Conservation (phyloP, 2,329 filamentous ascomycete genomes). For the Nannizziopsis barbatae region DNA sequence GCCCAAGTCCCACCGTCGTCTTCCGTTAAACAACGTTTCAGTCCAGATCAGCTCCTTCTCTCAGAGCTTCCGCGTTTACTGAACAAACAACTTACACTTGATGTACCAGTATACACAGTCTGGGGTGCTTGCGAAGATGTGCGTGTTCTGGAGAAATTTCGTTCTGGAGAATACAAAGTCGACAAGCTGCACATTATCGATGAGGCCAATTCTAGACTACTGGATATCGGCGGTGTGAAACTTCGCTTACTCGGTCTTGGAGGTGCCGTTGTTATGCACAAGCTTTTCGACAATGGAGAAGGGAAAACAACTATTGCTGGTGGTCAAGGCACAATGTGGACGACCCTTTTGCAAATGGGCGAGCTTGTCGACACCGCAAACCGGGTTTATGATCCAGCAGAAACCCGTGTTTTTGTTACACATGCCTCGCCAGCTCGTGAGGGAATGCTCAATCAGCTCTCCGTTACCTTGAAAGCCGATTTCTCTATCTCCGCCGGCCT, state of each 20-base stretch:
- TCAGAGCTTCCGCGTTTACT: slow-evolving; percentile 87
- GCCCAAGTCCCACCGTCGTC: slow-evolving; percentile 56
- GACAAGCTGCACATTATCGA: slow-evolving; percentile 97
- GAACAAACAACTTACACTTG: slow-evolving; percentile 76
- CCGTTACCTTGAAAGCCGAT: slow-evolving; percentile 92
- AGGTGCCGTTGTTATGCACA: slow-evolving; percentile 98
- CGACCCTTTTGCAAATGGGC: slow-evolving; percentile 92
- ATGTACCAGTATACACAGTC: slow-evolving; percentile 95
- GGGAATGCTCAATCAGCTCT: slow-evolving; percentile 92
- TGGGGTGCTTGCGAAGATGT: slow-evolving; percentile 99
- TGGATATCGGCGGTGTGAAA: slow-evolving; percentile 93
- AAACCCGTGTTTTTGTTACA: slow-evolving; percentile 92
- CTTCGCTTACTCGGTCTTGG: slow-evolving; percentile 85
- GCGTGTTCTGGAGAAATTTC: slow-evolving; percentile 90
- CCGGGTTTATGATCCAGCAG: slow-evolving; percentile 93
- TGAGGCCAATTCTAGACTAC: slow-evolving; percentile 86
- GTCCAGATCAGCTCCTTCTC: slow-evolving; percentile 69
- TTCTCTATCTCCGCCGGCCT: slow-evolving; percentile 96
- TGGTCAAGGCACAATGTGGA: slow-evolving; percentile 99
- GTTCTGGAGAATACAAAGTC: slow-evolving; percentile 95
- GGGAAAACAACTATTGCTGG: slow-evolving; percentile 96
- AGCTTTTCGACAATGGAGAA: slow-evolving; percentile 97
- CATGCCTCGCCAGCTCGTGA: slow-evolving; percentile 94
- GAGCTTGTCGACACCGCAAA: slow-evolving; percentile 96
- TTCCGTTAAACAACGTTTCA: slow-evolving; percentile 72